Conservation (phyloP, 208 protist species). For the Trypanosoma scelopori region DNA sequence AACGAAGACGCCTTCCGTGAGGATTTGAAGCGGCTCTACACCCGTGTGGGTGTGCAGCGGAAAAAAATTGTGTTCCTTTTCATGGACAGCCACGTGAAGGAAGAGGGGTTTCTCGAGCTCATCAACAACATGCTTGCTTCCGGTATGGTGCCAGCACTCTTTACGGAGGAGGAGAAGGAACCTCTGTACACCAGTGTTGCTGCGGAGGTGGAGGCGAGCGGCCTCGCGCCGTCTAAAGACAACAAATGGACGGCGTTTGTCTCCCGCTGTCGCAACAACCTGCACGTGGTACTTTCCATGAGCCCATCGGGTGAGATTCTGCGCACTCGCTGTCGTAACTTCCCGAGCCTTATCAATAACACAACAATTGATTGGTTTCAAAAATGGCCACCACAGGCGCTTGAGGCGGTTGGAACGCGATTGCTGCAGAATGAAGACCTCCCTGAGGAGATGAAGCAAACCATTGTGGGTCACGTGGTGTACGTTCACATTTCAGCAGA, state of each 20-base stretch:
- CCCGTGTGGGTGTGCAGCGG: constrained; percentile 89
- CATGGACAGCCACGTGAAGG: constrained; percentile 97
- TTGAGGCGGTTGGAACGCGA: constrained; percentile 92
- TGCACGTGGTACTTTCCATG: constrained; percentile 99
- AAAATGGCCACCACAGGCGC: constrained; percentile 97
- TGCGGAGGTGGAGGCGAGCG: constrained; percentile 85
- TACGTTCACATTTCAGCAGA: constrained; percentile 93
- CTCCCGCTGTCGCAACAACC: constrained; percentile 96
- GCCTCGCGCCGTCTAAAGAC: constrained; percentile 93
- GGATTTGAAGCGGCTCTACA: constrained; percentile 97
- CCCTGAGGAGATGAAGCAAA: constrained; percentile 73
- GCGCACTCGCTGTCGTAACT: constrained; percentile 96
- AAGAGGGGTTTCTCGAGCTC: constrained; percentile 98
- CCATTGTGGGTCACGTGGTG: constrained; percentile 96
- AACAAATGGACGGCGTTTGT: constrained; percentile 98
- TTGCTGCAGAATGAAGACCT: constrained; percentile 90
- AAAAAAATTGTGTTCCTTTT: constrained; percentile 98
- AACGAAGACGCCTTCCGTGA: constrained; percentile 97
- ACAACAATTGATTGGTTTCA: constrained; percentile 99
- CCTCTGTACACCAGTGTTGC: constrained; percentile 90
- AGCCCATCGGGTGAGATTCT: constrained; percentile 96
- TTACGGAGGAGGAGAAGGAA: constrained; percentile 98
- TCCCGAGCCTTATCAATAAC: constrained; percentile 98
- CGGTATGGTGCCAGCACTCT: constrained; percentile 98
- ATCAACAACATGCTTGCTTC: constrained; percentile 99